These are phyloP conservation scores for Xylaria grammica DNA, from an alignment of 495 filamentous ascomycete species.

Conservation along the genomic window DNA sequence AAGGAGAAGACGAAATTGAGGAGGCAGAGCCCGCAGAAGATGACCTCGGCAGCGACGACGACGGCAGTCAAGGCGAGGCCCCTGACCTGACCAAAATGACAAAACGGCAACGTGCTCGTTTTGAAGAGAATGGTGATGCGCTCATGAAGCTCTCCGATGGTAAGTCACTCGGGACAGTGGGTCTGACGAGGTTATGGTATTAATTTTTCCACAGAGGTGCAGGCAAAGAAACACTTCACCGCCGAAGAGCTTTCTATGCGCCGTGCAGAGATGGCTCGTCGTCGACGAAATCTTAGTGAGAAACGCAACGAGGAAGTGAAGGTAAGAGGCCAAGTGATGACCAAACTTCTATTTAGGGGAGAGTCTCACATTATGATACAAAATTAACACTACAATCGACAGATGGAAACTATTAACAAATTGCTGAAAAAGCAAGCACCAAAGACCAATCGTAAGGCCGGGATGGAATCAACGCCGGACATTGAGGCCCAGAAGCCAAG, in stretches of 20 bases:
- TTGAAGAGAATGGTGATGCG: constrained; percentile 64
- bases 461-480: constrained; percentile 62
- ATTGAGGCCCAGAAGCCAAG: constrained; percentile 59
- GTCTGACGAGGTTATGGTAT: not conserved
- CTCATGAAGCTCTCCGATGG: constrained; percentile 81
- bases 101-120: constrained; percentile 77
- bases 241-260: constrained; percentile 96
- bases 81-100: constrained; percentile 87
- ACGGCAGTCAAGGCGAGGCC: constrained; percentile 65
- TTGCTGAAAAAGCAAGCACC: constrained; percentile 94
- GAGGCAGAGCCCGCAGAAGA: constrained; percentile 60
- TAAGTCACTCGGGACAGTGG: constrained; percentile 23
- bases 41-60: constrained; percentile 69
- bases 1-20: constrained; percentile 67
- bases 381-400: constrained; percentile 21
- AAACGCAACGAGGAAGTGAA: constrained; percentile 99
- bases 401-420: constrained; percentile 99
- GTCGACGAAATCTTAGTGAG: constrained; percentile 94
- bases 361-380: not conserved
- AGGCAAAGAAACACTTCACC: constrained; percentile 90
- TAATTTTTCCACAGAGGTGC: constrained; percentile 67
- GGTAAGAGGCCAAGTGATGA: constrained; percentile 52
- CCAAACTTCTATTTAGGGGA: not conserved
- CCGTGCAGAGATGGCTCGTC: constrained; percentile 92
- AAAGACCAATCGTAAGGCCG: constrained; percentile 69